These are phyloP conservation scores for Dalbergia cochinchinensis DNA, from an alignment of 306 rosid species.

Conservation along the genomic window DNA sequence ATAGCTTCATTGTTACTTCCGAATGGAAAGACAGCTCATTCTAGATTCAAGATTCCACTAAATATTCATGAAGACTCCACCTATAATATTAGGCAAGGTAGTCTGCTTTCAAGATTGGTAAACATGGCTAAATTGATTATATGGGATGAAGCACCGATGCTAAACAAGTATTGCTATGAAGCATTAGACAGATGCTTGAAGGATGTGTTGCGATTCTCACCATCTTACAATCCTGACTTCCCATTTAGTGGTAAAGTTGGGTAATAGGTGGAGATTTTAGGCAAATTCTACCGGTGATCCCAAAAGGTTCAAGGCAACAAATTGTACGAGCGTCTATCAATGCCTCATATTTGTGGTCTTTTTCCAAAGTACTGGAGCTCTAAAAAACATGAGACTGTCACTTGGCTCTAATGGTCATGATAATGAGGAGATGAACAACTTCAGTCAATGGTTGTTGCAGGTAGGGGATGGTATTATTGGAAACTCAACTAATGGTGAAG, in stretches of 20 bases:
- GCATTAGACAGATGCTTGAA: not conserved
- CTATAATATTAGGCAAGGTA: not conserved
- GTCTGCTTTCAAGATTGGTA: no score
- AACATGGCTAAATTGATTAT: no score
- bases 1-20: not conserved
- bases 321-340: not conserved
- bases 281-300: not conserved
- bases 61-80: not conserved
- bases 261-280: not conserved
- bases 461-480: not conserved
- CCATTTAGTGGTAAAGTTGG: not conserved
- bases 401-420: no score
- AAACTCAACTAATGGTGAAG: not conserved
- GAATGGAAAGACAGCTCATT: not conserved
- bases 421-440: not conserved
- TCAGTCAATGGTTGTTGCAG: not conserved
- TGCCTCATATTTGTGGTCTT: not conserved
- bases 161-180: not conserved
- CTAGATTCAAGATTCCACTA: not conserved
- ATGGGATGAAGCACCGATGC: no score
- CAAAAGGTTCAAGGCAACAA: not conserved
- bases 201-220: not conserved
- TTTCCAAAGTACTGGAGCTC: not conserved
- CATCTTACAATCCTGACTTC: no score
- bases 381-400: not conserved